Evolutionary conservation across 2,329 filamentous ascomycete species (phyloP), one percentile per base, ranked within the genome.

Genomic region (Colletotrichum sp.): DNA sequence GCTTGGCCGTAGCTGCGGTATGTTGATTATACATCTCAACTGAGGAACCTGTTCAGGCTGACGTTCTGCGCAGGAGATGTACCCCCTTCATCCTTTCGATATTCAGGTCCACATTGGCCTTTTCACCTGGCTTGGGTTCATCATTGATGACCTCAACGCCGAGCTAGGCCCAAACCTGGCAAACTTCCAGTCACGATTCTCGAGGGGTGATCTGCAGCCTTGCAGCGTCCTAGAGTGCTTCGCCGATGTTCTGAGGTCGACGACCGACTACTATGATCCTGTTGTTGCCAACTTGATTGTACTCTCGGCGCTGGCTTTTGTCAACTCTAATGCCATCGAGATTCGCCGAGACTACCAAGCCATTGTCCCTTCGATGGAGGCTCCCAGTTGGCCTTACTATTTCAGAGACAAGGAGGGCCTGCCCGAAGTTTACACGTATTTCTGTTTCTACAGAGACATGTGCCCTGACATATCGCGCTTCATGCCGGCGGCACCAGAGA

Each of bases 51-150:
- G 2, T 19, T 70, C 6, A 34, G n/a, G 5, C 67, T 39, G 9
- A 55, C 2, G n/a, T 65, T 30, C 15, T n/a, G 25, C 25, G 12
- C 48, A 78, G 77, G 70, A 78, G 22, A 78, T 78, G 76, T 78
- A 78, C 19, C 77, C 77, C 2, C 60, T 72, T 28, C 76, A 78
- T 12, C 76, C 76, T 8, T 65, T 79, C 6, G 78, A 82, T 19
- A 76, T 82, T 19, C 80, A 81, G 55, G 71, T 84, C 30, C 82
- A 83, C 72, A 77, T 82, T 13, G 81, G 82, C 19, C 80, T 84
- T 44, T 81, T 81, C 64, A 82, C 82, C 30, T 82, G 82, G 75
- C 70, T 84, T 8, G 79, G 79, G 8, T 79, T 81, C 28, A 74
- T 83, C 9, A 79, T 82, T 19, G 83, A 83, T 36, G 82, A 84